These are phyloP conservation scores for Rhytidhysteron rufulum DNA, from an alignment of 2,329 filamentous ascomycete species.

Conservation along the genomic window DNA sequence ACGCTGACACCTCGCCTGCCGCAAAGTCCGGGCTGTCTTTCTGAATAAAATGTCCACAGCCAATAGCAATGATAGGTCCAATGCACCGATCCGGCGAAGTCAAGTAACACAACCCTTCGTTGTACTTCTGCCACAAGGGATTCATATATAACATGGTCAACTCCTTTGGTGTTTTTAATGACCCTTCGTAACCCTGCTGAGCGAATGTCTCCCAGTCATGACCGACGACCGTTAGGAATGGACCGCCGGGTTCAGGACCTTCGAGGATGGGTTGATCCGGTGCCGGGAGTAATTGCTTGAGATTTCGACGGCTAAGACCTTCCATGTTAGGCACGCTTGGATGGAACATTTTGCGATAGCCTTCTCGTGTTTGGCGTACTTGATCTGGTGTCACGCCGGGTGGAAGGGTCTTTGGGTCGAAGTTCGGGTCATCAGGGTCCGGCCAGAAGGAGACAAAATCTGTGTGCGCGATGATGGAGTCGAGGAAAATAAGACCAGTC, in stretches of 20 bases:
- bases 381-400: slow-evolving; percentile 32
- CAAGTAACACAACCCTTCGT: slow-evolving; percentile 47
- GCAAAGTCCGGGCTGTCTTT: slow-evolving; percentile 47
- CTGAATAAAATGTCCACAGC: slow-evolving; percentile 56
- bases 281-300: slow-evolving; percentile 43
- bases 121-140: slow-evolving; percentile 53
- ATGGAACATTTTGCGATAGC: slow-evolving; percentile 44
- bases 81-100: slow-evolving; percentile 39
- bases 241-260: slow-evolving; percentile 31
- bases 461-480: slow-evolving; percentile 56
- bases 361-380: slow-evolving; percentile 32
- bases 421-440: slow-evolving; percentile 48
- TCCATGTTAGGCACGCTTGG: slow-evolving; percentile 50
- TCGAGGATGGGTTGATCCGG: slow-evolving; percentile 41
- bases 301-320: slow-evolving; percentile 46
- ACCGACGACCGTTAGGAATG: slow-evolving; percentile 49
- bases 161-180: slow-evolving; percentile 26
- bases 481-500: slow-evolving; percentile 50
- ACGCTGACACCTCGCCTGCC: slow-evolving; percentile 25
- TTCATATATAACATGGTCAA: slow-evolving; percentile 52
- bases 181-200: slow-evolving; percentile 38
- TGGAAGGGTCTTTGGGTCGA: slow-evolving; percentile 42
- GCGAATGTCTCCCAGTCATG: slow-evolving; percentile 54
- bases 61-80: slow-evolving; percentile 45
- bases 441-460: slow-evolving; percentile 55